phyloP scores from a whole-genome alignment of 2,329 filamentous ascomycete genomes.

The Cladophialophora chaetospira region DNA sequence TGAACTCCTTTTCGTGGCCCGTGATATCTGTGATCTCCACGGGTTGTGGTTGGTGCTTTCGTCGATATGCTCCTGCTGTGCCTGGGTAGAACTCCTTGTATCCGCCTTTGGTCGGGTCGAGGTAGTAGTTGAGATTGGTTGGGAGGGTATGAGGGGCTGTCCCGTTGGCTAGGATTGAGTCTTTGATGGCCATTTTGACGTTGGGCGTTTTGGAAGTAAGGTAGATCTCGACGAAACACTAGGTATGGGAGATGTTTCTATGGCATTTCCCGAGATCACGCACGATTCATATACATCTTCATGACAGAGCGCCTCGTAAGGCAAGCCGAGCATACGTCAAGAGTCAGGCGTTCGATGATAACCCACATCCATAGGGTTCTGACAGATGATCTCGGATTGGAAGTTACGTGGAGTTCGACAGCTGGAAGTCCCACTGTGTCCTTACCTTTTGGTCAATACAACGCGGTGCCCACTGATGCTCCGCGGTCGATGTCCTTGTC shows the following conservation, averaged over 20 bases:
- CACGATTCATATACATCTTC: background rate
- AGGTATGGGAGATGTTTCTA: too few species aligned
- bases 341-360: background rate
- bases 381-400: background rate
- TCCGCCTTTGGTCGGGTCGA: slow-evolving; percentile 2
- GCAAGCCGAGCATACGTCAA: background rate
- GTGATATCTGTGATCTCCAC: slow-evolving; percentile 4
- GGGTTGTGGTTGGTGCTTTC: background rate
- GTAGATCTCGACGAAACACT: too few species aligned
- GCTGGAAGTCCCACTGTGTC: background rate
- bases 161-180: background rate
- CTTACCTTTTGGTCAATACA: background rate
- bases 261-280: background rate
- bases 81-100: slow-evolving; percentile 6
- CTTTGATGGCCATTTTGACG: slow-evolving; percentile 12
- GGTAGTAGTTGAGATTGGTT: slow-evolving; percentile 5
- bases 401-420: background rate
- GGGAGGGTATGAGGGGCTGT: background rate
- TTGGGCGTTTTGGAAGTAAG: too few species aligned
- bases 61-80: background rate
- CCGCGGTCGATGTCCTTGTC: too few species aligned
- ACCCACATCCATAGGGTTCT: background rate
- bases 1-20: slow-evolving; percentile 39
- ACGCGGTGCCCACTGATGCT: too few species aligned
- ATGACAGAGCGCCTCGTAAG: background rate